A percentile compares a stretch with the other conserved stretches of the same genome.
Conservation (phyloP, 2,329 filamentous ascomycete genomes). For the Lojkania enalia region DNA sequence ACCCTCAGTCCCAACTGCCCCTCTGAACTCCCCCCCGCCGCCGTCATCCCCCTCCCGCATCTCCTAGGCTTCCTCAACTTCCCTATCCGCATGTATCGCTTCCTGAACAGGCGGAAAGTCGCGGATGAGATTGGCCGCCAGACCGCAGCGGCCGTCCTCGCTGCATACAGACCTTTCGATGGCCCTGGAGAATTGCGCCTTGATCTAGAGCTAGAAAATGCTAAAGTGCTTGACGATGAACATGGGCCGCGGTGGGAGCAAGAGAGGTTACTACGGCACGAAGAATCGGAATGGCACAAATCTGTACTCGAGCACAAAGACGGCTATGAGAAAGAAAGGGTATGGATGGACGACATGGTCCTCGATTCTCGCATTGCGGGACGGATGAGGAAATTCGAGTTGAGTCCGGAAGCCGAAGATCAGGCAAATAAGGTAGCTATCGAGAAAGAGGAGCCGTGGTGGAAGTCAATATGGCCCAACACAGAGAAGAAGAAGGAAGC, state of each 20-base stretch:
- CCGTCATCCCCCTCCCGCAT: conserved; percentile 79
- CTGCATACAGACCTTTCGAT: conserved; percentile 53
- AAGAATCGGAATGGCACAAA: conserved; percentile 85
- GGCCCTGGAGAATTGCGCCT: conserved; percentile 22
- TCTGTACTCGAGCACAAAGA: conserved; percentile 62
- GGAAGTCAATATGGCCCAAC: conserved; percentile 36
- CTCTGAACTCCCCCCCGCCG: conserved; percentile 70
- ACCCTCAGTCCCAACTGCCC: conserved; percentile 68
- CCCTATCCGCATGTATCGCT: conserved; percentile 81
- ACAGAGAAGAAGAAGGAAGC: conserved; percentile 35
- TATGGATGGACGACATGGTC: conserved; percentile 75
- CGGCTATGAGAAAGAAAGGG: conserved; percentile 58
- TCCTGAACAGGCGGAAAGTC: conserved; percentile 80
- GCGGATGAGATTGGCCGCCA: conserved; percentile 87
- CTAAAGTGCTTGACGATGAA: conserved; percentile 38
- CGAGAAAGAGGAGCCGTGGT: conserved; percentile 30
- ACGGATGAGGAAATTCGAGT: conserved; percentile 79
- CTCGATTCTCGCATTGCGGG: conserved; percentile 74
- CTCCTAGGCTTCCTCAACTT: conserved; percentile 92
- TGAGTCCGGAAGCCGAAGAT: conserved; percentile 70
- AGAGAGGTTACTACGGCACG: conserved; percentile 64
- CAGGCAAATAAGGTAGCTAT: conserved; percentile 52
- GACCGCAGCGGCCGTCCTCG: conserved; percentile 82
- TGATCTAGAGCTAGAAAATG: conserved; percentile 15
- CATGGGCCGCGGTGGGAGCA: conserved; percentile 59